Percentiles rank a stretch among this genome's conserved stretches.
These are phyloP conservation scores for Sanghuangporus weigelae DNA, from an alignment of 1,284 basidiomycete species.

Conservation along the genomic window DNA sequence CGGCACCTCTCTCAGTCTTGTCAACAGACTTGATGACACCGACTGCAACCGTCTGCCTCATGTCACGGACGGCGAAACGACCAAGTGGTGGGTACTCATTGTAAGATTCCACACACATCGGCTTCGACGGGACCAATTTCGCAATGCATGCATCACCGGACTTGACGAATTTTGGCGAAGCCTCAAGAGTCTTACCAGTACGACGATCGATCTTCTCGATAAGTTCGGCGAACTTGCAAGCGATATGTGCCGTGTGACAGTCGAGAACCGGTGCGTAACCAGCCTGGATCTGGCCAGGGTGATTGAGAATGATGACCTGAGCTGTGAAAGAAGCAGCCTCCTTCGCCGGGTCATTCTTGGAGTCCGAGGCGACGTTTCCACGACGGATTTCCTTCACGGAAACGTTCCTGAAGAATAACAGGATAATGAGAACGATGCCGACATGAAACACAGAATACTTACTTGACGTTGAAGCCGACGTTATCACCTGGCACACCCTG, in stretches of 20 bases:
- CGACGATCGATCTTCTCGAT: slow-evolving; percentile 99
- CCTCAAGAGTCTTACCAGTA: slow-evolving; percentile 90
- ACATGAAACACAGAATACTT: slow-evolving; percentile 26
- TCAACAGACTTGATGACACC: slow-evolving; percentile 97
- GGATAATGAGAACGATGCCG: slow-evolving; percentile 13
- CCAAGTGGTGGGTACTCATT: slow-evolving; percentile 98
- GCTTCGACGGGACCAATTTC: slow-evolving; percentile 96
- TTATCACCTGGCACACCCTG: slow-evolving; percentile 98
- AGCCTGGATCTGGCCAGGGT: slow-evolving; percentile 99
- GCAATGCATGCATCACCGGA: slow-evolving; percentile 95
- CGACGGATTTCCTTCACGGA: slow-evolving; percentile 99
- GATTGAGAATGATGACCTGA: slow-evolving; percentile 99
- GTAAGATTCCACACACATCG: slow-evolving; percentile 98
- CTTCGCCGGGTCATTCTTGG: slow-evolving; percentile 99
- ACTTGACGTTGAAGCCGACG: slow-evolving; percentile 98
- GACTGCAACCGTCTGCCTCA: slow-evolving; percentile 97
- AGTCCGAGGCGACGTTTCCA: slow-evolving; percentile 98
- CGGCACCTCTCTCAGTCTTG: slow-evolving; percentile 82
- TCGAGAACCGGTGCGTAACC: slow-evolving; percentile 98
- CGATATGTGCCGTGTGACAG: slow-evolving; percentile 99
- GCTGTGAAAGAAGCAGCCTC: slow-evolving; percentile 99
- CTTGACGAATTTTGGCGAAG: slow-evolving; percentile 94
- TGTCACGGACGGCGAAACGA: slow-evolving; percentile 98
- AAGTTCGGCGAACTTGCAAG: slow-evolving; percentile 98
- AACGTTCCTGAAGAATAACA: slow-evolving; percentile 78